These are phyloP conservation scores for Cyclotella choctawhatcheeana DNA, from an alignment of 108 stramenopile species.

Conservation along the genomic window DNA sequence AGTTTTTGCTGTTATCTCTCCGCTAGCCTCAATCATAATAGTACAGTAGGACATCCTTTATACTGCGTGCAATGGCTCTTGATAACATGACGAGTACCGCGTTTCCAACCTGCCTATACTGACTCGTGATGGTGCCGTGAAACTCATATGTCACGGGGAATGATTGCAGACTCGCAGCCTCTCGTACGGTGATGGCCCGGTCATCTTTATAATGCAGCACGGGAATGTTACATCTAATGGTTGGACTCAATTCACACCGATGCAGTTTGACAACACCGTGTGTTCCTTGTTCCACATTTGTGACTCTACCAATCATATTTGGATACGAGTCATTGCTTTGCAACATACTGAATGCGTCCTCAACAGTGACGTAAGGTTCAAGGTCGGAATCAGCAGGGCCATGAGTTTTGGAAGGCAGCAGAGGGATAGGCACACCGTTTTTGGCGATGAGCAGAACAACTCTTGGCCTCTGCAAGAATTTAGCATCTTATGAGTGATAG, in stretches of 20 bases:
- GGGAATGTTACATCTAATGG: slow-evolving; percentile 20
- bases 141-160: slow-evolving; percentile 45
- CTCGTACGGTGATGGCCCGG: slow-evolving; percentile 45
- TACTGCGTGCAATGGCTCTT: slow-evolving; percentile 38
- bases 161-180: slow-evolving; percentile 46
- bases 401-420: slow-evolving; percentile 37
- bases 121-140: slow-evolving; percentile 34
- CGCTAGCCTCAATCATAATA: slow-evolving; percentile 11
- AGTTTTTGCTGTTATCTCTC: background rate
- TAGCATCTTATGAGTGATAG: too few relatives aligned
- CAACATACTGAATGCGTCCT: slow-evolving; percentile 24
- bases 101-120: slow-evolving; percentile 60
- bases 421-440: slow-evolving; percentile 25
- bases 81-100: slow-evolving; percentile 50
- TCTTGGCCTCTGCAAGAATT: slow-evolving; percentile 30
- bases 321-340: slow-evolving; percentile 12
- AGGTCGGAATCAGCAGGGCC: slow-evolving; percentile 19
- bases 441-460: slow-evolving; percentile 45
- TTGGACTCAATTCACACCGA: slow-evolving; percentile 32
- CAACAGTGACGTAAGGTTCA: slow-evolving; percentile 41
- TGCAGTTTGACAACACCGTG: slow-evolving; percentile 33
- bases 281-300: slow-evolving; percentile 14
- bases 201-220: slow-evolving; percentile 43
- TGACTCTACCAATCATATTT: slow-evolving; percentile 33
- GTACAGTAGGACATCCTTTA: slow-evolving; percentile 29